Percentiles rank a stretch among this genome's conserved stretches.
phyloP scores from a whole-genome alignment of 2,329 filamentous ascomycete genomes.

The Capronia epimyces region DNA sequence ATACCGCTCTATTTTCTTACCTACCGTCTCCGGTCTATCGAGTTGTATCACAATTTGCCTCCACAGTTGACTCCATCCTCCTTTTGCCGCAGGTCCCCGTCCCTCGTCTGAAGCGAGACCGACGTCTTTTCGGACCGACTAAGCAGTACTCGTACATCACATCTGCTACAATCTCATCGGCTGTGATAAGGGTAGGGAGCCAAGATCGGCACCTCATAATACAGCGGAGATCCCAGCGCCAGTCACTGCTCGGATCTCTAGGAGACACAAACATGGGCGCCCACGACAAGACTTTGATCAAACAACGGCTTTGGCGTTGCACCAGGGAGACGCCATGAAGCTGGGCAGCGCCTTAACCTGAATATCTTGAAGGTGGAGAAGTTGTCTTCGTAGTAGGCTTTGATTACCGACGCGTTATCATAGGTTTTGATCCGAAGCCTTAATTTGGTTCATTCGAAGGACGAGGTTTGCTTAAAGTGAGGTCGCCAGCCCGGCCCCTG shows the following conservation, averaged over 20 bases:
- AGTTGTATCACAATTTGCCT: constrained; percentile 7
- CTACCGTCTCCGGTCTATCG: constrained; percentile 1
- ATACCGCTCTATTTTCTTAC: neutral
- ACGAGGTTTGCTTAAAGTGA: too few relatives aligned
- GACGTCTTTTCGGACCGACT: too few relatives aligned
- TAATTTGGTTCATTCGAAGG: too few relatives aligned
- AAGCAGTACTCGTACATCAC: too few relatives aligned
- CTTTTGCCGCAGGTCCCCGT: neutral
- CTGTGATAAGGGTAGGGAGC: too few relatives aligned
- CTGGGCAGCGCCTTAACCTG: neutral
- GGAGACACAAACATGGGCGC: neutral
- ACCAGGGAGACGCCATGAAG: constrained; percentile 1
- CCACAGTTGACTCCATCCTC: neutral
- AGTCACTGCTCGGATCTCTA: neutral
- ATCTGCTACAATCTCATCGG: too few relatives aligned
- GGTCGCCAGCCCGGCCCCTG: too few relatives aligned
- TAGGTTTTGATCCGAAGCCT: too few relatives aligned
- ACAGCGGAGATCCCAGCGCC: too few relatives aligned
- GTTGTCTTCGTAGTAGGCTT: too few relatives aligned
- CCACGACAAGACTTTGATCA: neutral
- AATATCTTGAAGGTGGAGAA: neutral
- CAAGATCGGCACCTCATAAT: too few relatives aligned
- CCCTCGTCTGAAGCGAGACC: neutral
- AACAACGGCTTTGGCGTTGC: constrained; percentile 6
- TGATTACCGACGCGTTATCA: too few relatives aligned